Conservation (phyloP, 352 stramenopile species). For the Globisporangium yorkense region DNA sequence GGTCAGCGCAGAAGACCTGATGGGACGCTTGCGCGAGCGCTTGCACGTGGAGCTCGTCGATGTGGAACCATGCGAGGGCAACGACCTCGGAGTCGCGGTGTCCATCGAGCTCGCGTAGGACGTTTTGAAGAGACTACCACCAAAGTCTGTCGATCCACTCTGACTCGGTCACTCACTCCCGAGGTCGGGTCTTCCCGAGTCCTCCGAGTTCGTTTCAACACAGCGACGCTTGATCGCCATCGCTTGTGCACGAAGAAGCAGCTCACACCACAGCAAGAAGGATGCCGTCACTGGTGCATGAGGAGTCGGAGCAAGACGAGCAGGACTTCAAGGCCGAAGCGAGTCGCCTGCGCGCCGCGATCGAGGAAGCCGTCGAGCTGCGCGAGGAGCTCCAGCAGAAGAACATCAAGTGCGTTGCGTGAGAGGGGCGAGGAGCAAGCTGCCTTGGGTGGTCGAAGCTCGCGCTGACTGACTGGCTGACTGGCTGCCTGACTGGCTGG, state of each 20-base stretch:
- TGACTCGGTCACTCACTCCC: no score
- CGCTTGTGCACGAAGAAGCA: no score
- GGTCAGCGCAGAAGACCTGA: background rate
- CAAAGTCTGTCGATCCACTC: no score
- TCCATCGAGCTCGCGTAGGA: constrained; percentile 1
- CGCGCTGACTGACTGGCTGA: no score
- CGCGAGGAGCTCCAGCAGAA: constrained; percentile 68
- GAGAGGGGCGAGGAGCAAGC: no score
- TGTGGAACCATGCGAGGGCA: background rate
- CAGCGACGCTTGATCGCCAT: no score
- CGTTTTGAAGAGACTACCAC: background rate
- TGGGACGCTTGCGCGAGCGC: constrained; percentile 2
- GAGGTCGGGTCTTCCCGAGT: no score
- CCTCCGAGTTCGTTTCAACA: background rate
- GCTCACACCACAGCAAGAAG: background rate
- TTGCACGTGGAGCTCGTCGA: constrained; percentile 7
- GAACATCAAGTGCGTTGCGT: constrained; percentile 47
- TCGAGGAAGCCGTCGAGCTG: constrained; percentile 44
- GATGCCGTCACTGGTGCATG: constrained; percentile 1
- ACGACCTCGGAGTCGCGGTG: background rate
- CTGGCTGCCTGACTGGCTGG: no score
- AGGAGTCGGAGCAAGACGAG: constrained; percentile 28
- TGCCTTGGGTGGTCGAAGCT: no score
- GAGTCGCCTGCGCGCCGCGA: constrained; percentile 35
- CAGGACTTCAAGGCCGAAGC: constrained; percentile 37